A percentile compares a stretch with the other conserved stretches of the same genome.
Evolutionary conservation across 2,329 filamentous ascomycete species (phyloP).

Genomic region (Fusarium concolor): DNA sequence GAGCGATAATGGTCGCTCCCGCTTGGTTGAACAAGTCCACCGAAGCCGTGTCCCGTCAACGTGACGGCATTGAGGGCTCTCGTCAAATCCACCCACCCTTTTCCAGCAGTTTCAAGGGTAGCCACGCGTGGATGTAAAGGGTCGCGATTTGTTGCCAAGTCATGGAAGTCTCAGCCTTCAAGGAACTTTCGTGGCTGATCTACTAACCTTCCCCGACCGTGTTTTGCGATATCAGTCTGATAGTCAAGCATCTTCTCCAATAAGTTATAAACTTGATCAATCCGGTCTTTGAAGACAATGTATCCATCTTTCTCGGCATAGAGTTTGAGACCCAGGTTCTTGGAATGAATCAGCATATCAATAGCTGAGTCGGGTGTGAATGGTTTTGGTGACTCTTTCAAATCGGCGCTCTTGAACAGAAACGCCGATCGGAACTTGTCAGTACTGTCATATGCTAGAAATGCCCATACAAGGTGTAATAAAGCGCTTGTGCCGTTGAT

Average conservation of each 20-base stretch:
- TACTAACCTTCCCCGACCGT: accelerated
- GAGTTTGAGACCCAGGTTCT: not conserved
- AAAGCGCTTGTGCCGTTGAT: not conserved
- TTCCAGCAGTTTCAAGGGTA: accelerated
- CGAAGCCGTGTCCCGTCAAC: accelerated
- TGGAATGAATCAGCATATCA: too few relatives aligned
- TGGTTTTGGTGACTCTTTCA: too few relatives aligned
- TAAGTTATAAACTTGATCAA: not conserved
- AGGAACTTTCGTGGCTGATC: not conserved
- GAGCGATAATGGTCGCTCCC: too few relatives aligned
- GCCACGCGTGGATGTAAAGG: accelerated
- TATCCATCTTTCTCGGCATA: not conserved
- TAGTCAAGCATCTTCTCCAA: not conserved
- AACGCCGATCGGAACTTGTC: too few relatives aligned
- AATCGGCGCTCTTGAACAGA: too few relatives aligned
- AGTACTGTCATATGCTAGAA: not conserved
- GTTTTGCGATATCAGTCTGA: accelerated
- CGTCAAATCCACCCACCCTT: not conserved
- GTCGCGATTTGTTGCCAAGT: not conserved
- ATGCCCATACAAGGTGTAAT: not conserved
- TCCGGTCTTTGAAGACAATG: not conserved
- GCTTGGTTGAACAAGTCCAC: not conserved
- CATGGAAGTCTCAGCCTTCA: not conserved
- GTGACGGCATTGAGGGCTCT: accelerated
- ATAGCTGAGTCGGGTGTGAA: not conserved